Evolutionary conservation across 352 stramenopile genomes (phyloP).

Genomic region (Phytopythium cucurbitacearum): DNA sequence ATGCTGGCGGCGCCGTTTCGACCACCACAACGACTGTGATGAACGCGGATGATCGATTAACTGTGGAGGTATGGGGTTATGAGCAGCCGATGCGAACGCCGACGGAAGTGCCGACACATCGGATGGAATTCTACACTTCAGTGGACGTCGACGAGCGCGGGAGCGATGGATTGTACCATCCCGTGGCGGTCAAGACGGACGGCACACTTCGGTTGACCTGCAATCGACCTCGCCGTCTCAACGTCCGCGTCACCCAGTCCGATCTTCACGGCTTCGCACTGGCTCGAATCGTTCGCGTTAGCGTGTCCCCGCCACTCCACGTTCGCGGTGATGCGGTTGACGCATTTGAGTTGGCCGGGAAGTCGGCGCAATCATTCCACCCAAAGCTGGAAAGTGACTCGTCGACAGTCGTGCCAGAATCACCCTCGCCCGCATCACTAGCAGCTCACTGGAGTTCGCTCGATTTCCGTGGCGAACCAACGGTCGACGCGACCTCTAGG

Average conservation of each 20-base stretch:
- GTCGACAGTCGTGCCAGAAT: too few relatives aligned
- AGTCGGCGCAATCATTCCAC: too few relatives aligned
- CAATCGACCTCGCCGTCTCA: slow-evolving; percentile 49
- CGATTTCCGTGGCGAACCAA: slow-evolving; percentile 23
- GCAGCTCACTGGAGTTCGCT: slow-evolving; percentile 25
- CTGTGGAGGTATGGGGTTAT: too few relatives aligned
- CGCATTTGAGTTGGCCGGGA: too few relatives aligned
- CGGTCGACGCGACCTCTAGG: slow-evolving; percentile 35
- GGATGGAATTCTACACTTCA: slow-evolving; percentile 61
- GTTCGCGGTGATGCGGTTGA: too few relatives aligned
- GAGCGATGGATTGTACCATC: slow-evolving; percentile 53
- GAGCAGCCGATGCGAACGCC: too few relatives aligned
- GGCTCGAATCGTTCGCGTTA: slow-evolving; percentile 30
- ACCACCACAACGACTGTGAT: too few relatives aligned
- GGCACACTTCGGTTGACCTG: slow-evolving; percentile 56
- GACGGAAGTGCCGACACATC: slow-evolving; percentile 1
- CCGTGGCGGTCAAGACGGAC: slow-evolving; percentile 67
- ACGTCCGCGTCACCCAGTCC: slow-evolving; percentile 61
- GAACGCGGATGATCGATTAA: too few relatives aligned
- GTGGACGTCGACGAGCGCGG: slow-evolving; percentile 74
- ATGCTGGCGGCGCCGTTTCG: too few relatives aligned
- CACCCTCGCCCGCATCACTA: too few relatives aligned
- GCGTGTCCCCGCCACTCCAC: slow-evolving; percentile 23
- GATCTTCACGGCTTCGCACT: slow-evolving; percentile 58
- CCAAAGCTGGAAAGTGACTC: too few relatives aligned